phyloP scores from a whole-genome alignment of 305 asterid genomes.

The Rubia peregrina region DNA sequence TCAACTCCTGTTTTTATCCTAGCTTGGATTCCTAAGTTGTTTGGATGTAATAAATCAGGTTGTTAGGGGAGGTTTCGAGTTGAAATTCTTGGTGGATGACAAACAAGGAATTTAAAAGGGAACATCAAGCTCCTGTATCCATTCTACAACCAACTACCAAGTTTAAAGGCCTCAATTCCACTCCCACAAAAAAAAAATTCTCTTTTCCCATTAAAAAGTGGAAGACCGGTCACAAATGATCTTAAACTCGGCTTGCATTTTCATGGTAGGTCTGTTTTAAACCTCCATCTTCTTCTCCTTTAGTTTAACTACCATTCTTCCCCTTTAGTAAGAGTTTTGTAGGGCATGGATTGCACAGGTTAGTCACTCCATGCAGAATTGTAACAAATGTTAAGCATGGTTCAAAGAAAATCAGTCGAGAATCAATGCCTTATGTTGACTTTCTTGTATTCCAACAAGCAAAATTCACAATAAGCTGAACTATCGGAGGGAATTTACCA shows the following conservation, averaged over 20 bases:
- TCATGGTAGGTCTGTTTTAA: too few species aligned
- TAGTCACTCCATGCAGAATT: not conserved
- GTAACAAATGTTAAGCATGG: not conserved
- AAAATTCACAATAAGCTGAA: not conserved
- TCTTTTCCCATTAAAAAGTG: constrained; percentile 59
- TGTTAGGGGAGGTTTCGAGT: constrained; percentile 76
- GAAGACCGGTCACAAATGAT: constrained; percentile 53
- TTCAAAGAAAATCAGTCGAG: constrained; percentile 7
- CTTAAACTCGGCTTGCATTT: not conserved
- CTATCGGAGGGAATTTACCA: too few species aligned
- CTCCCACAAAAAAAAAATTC: constrained; percentile 40
- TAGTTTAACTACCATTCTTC: not conserved
- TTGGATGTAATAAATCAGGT: constrained; percentile 43
- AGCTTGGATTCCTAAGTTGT: constrained; percentile 1
- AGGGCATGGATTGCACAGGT: not conserved
- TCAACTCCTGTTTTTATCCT: not conserved
- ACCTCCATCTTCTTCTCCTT: not conserved
- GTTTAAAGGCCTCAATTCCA: constrained; percentile 33
- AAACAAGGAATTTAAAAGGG: constrained; percentile 25
- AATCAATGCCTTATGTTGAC: not conserved
- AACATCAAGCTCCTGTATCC: constrained; percentile 37
- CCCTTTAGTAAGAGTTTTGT: not conserved
- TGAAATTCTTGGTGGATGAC: constrained; percentile 58
- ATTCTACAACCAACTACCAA: constrained; percentile 39
- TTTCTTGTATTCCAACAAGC: not conserved